Evolutionary conservation across 2,329 filamentous ascomycete genomes (phyloP).

Genomic region (Ampelomyces quisqualis): DNA sequence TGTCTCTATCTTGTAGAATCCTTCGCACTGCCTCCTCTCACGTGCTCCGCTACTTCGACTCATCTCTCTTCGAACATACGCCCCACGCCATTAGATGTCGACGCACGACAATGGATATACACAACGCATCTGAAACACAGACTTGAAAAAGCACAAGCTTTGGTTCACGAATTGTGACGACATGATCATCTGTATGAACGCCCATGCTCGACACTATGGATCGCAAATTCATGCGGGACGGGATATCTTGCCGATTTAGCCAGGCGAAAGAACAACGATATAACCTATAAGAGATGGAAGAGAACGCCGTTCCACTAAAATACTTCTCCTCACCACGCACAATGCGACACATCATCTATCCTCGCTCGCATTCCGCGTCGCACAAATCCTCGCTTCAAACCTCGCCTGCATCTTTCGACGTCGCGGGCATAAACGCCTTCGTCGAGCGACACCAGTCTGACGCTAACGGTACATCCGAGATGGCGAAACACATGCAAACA

Average conservation of each 20-base stretch:
- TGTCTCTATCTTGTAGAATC: too few species aligned
- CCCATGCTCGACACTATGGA: conserved; percentile 8
- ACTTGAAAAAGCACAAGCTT: conserved; percentile 1
- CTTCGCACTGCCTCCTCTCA: too few species aligned
- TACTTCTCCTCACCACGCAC: conserved; percentile 29
- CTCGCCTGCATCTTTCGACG: conserved; percentile 48
- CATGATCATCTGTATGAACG: conserved; percentile 13
- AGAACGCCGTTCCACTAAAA: not conserved
- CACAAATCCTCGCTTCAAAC: conserved; percentile 37
- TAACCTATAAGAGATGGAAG: not conserved
- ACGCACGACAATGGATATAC: not conserved
- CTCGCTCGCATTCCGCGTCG: conserved; percentile 41
- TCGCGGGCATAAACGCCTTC: conserved; percentile 48
- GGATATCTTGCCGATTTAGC: conserved; percentile 1
- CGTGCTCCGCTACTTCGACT: not conserved
- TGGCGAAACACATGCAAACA: conserved; percentile 46
- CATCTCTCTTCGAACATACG: not conserved
- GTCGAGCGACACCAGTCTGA: conserved; percentile 42
- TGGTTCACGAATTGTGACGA: conserved; percentile 1
- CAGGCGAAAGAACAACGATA: conserved; percentile 1
- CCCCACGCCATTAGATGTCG: not conserved
- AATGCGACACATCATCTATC: conserved; percentile 43
- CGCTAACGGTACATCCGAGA: conserved; percentile 41
- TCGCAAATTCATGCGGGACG: conserved; percentile 1
- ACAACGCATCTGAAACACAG: conserved; percentile 1